Base-by-base conservation (phyloP, 176 grass and related monocot genomes). In the Oryza glaberrima region DNA sequence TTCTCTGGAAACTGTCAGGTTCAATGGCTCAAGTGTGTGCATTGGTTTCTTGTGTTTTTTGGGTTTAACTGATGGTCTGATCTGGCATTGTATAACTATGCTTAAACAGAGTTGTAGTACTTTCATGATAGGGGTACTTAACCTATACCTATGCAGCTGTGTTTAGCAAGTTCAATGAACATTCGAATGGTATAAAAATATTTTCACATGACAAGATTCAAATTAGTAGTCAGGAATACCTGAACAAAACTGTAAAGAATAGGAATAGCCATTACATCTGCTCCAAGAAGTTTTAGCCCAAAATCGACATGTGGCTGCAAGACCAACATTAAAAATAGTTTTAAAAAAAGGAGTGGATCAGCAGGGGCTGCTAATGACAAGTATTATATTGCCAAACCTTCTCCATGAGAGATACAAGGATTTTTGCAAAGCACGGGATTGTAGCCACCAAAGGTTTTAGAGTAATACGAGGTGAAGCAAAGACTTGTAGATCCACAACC, bases 281-380 rank as follows among this genome's bases (percentile, higher is more conserved):
- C 96, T 77, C 93, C 91, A 3, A 95, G 23, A 85, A 98, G 70
- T 94, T 92, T 98, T 73, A 98, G 85, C 64, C 96, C 96, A 89
- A 98, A 98, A 81, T 98, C 96, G 85, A 98, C 89, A 89, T 98
- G 90, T 82, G 96, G 96, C 93, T 98, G 85, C 61, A 86, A 90
- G 88, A 88, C 14, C 38, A 71, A 82, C 47, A 72, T 60, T 40
- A 40, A 41, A 88, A 58, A 25, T 77, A 82, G 44, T 61, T 36
- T 4, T 38, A 6, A 79, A 40, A 79, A 71, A 17, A 56, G 52
- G 7, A 73, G 46, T 72, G 69, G 69, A 56, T 26, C 26, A 67
- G 2, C 5, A 48, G 7, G 46, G 32, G 17, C 16, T 19, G 16
- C 16, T 64, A 34, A 81, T 52, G 68, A 26, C 0, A 46, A 81